A percentile compares a stretch with the other conserved stretches of the same genome.
phyloP scores from a whole-genome alignment of 495 filamentous ascomycete genomes.

The Xylaria telfairii region DNA sequence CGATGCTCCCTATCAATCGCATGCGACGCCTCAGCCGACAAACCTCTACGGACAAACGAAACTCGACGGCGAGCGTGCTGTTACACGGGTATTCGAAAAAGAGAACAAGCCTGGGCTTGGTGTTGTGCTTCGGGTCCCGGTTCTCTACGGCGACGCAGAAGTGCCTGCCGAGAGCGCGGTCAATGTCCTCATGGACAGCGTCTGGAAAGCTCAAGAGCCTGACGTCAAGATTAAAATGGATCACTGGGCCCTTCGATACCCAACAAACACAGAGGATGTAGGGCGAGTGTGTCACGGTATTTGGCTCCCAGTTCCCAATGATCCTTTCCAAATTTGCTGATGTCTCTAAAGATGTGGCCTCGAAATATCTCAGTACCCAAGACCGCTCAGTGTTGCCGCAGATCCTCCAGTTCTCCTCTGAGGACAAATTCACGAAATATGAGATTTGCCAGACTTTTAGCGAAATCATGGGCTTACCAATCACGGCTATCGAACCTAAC shows the following conservation, averaged over 20 bases:
- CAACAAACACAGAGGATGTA: constrained; percentile 87
- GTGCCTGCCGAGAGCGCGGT: constrained; percentile 78
- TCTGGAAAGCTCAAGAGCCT: constrained; percentile 69
- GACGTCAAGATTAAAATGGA: constrained; percentile 77
- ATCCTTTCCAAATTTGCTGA: background rate
- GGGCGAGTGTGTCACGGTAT: constrained; percentile 71
- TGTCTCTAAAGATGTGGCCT: constrained; percentile 59
- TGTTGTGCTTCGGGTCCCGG: constrained; percentile 82
- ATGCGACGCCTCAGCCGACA: constrained; percentile 68
- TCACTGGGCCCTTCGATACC: constrained; percentile 85
- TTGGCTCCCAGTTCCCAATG: constrained; percentile 15
- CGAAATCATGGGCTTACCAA: constrained; percentile 77
- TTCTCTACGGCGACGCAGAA: constrained; percentile 77
- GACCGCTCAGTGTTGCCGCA: constrained; percentile 62
- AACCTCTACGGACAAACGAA: constrained; percentile 92
- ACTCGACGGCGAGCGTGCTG: constrained; percentile 79
- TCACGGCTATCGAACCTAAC: constrained; percentile 74
- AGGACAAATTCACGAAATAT: constrained; percentile 89
- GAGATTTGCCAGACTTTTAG: constrained; percentile 83
- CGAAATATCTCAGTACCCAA: constrained; percentile 62
- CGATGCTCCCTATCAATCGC: constrained; percentile 82
- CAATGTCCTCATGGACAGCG: constrained; percentile 76
- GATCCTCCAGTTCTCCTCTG: constrained; percentile 86
- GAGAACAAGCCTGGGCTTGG: constrained; percentile 60
- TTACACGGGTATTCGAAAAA: constrained; percentile 63